A percentile compares a stretch with the other conserved stretches of the same genome.
These are phyloP conservation scores for Mucor racemosus DNA, from an alignment of 371 early-diverging fungal species.

Conservation along the genomic window DNA sequence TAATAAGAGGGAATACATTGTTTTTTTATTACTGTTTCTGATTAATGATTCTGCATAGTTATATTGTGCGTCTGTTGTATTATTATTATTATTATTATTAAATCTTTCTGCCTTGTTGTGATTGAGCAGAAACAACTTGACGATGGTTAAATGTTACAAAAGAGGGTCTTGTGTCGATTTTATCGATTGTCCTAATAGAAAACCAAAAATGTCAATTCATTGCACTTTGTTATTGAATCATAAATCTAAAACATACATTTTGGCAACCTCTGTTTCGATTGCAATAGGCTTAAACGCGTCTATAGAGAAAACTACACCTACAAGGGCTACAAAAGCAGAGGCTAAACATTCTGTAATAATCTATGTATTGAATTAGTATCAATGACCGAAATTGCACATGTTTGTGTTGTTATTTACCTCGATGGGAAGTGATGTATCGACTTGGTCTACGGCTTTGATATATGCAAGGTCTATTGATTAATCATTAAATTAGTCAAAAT, in stretches of 20 bases:
- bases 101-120: conserved; percentile 39
- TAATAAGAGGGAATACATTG: background rate
- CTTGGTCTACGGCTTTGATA: conserved; percentile 66
- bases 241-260: conserved; percentile 51
- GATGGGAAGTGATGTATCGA: conserved; percentile 56
- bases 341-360: conserved; percentile 46
- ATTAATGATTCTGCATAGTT: background rate
- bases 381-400: background rate
- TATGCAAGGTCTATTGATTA: conserved; percentile 62
- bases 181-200: conserved; percentile 62
- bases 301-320: conserved; percentile 54
- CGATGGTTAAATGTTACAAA: conserved; percentile 71
- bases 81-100: background rate
- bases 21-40: conserved; percentile 2
- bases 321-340: conserved; percentile 42
- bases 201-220: conserved; percentile 1
- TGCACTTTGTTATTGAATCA: background rate
- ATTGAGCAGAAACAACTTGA: conserved; percentile 38
- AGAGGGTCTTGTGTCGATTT: conserved; percentile 66
- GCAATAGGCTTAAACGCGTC: conserved; percentile 66
- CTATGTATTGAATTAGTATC: conserved; percentile 16
- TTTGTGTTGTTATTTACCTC: conserved; percentile 49
- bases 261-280: conserved; percentile 66
- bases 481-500: too few relatives aligned
- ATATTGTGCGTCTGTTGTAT: background rate